Evolutionary conservation across 2,329 filamentous ascomycete genomes (phyloP), one percentile per base, ranked within the genome.

Genomic region (Cadophora sp.): DNA sequence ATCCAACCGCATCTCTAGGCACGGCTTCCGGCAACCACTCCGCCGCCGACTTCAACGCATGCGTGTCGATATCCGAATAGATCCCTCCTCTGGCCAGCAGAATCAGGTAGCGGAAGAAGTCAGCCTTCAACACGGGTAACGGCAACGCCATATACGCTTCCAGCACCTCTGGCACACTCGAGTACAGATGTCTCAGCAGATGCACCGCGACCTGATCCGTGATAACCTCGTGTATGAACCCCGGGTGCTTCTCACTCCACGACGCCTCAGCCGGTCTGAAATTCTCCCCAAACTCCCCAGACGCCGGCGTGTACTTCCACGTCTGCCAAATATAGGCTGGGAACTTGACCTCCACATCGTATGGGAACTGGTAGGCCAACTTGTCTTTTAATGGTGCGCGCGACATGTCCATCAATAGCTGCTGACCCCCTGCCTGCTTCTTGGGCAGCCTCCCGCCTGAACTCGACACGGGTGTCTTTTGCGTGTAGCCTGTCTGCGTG

Each of bases 251-350:
- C 73, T 92, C 86, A 9, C 92, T 91, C 96, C 96, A 99, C 70
- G 92, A 94, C 16, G 93, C 92, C 81, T 98, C 96, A 68, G 93
- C 86, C 58, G 92, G 89, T 70, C 94, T 90, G 77, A 97, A 94
- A 24, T 84, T 82, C 70, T 91, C 88, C 12, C 81, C 81, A 78
- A 99, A 99, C 70, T 92, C 85, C 62, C 88, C 85, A 26, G 93
- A 91, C 1, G 90, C 87, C 0, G 95, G 94, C 0, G 89, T 92
- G 76, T 89, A 91, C 80, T 97, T 97, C 96, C 96, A 99, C 16
- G 96, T 99, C 84, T 99, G 96, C 96, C 96, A 99, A 77, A 99
- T 97, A 83, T 97, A 98, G 66, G 94, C 94, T 3, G 96, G 96
- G 79, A 98, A 98, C 79, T 95, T 97, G 74, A 85, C 81, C 77